Percentiles rank a stretch among this genome's conserved stretches.
Conservation (phyloP, 352 stramenopile genomes). For the Pythium aquatile region DNA sequence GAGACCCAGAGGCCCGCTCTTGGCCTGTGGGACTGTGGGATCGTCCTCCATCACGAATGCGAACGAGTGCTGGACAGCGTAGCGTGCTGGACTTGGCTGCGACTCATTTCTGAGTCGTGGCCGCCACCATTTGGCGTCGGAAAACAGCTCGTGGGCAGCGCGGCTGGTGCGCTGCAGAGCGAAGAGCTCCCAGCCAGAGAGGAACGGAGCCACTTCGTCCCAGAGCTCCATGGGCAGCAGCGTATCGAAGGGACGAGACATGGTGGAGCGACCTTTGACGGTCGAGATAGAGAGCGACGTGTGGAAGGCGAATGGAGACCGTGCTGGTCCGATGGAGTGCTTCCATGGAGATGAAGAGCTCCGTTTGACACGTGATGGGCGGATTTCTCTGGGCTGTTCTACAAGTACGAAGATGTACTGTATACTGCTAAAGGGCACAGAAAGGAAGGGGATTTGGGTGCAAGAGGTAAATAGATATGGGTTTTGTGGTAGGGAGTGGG, state of each 20-base stretch:
- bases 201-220: conserved; percentile 21
- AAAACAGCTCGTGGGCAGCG: conserved; percentile 9
- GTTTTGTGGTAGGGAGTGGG: neutral
- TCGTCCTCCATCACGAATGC: conserved; percentile 17
- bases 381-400: neutral
- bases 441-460: too few species aligned
- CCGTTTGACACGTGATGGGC: neutral
- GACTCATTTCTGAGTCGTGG: neutral
- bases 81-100: neutral
- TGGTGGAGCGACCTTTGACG: neutral
- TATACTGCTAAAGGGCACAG: neutral
- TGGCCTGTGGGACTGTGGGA: neutral
- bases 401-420: neutral
- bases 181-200: conserved; percentile 27
- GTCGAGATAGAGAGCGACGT: neutral
- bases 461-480: neutral
- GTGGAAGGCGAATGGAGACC: neutral
- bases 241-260: conserved; percentile 4
- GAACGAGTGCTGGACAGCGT: conserved; percentile 21
- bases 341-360: neutral
- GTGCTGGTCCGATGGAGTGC: conserved; percentile 1
- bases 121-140: conserved; percentile 17
- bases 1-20: conserved; percentile 10
- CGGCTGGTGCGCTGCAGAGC: conserved; percentile 15
- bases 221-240: conserved; percentile 21